Base-by-base conservation (phyloP, 78 protist genomes). In the Dictyostelium brefeldianum region DNA sequence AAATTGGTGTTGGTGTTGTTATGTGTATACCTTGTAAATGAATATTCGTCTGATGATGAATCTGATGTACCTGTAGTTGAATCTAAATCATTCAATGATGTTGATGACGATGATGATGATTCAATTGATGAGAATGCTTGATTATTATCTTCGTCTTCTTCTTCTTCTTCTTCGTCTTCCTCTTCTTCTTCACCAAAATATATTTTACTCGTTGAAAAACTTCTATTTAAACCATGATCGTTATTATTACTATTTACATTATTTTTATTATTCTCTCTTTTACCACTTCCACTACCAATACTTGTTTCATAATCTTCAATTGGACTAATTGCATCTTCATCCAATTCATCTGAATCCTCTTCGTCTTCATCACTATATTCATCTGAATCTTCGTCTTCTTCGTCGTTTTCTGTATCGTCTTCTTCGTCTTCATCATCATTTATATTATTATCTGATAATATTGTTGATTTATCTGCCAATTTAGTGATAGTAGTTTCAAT, bases 141-240 rank as follows among this genome's bases (percentile, higher is more conserved):
- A 0, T 2, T 9, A n/a, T 29, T 59, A 82, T 47, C 78, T n/a
- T 82, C 90, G 1, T 48, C 59, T 12, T 70, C 67, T 29, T 70
- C 90, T 4, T 85, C 92, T n/a, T 67, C 90, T n/a, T 69, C 80
- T 0, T 73, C 59, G 2, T 83, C 91, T 0, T 84, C 92, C 5
- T 83, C 82, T 20, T 73, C 59, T 0, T 73, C 79, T 29, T 46
- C n/a, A 46, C 46, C 17, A 11, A 29, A 22, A 46, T 31, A 67
- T 29, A 67, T 67, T 20, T 67, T 67, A 67, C 29, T 67, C 31
- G 75, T 67, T 67, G 75, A 67, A 67, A 27, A 67, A 67, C 75
- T 67, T 67, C 75, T 67, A 31, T 31, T 67, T 25, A 67, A 31
- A 31, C 15, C 15, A 14, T 15, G 20, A 18, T 6, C 29, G 31